Evolutionary conservation across 2,329 filamentous ascomycete genomes (phyloP).

Genomic region (Scortechinia acanthostroma): DNA sequence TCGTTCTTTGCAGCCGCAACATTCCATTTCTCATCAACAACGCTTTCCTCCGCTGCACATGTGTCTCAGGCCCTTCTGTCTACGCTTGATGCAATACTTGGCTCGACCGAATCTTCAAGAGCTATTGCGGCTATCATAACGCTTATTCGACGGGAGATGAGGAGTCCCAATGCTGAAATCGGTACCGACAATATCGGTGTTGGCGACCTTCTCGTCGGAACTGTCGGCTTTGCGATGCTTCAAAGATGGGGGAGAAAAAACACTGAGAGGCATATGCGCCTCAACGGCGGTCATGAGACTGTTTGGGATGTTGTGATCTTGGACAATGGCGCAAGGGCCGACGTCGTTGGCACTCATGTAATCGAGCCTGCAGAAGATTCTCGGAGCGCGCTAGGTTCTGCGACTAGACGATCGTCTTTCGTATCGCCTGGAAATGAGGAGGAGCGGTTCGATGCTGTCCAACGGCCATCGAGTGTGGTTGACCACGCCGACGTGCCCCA

Average conservation of each 20-base stretch:
- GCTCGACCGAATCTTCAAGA: slow-evolving; percentile 12
- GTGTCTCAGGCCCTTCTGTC: slow-evolving; percentile 10
- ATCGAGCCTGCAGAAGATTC: slow-evolving; percentile 23
- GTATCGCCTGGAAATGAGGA: slow-evolving; percentile 21
- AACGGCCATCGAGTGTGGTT: slow-evolving; percentile 15
- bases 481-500: slow-evolving; percentile 10
- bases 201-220: slow-evolving; percentile 10
- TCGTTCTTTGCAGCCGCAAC: slow-evolving; percentile 9
- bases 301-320: slow-evolving; percentile 14
- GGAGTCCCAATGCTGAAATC: slow-evolving; percentile 5
- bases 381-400: slow-evolving; percentile 12
- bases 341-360: neutral
- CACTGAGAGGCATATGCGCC: slow-evolving; percentile 5
- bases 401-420: slow-evolving; percentile 11
- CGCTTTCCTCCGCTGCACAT: slow-evolving; percentile 10
- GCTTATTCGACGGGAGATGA: slow-evolving; percentile 11
- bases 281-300: slow-evolving; percentile 8
- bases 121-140: slow-evolving; percentile 13
- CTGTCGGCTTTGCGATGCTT: slow-evolving; percentile 12
- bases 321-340: slow-evolving; percentile 12
- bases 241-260: slow-evolving; percentile 9
- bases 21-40: slow-evolving; percentile 10
- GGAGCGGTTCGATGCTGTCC: slow-evolving; percentile 25
- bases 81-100: slow-evolving; percentile 12
- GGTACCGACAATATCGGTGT: slow-evolving; percentile 10